A percentile compares a stretch with the other conserved stretches of the same genome.
Conservation (phyloP, 208 protist genomes). For the Leishmania arabica region DNA sequence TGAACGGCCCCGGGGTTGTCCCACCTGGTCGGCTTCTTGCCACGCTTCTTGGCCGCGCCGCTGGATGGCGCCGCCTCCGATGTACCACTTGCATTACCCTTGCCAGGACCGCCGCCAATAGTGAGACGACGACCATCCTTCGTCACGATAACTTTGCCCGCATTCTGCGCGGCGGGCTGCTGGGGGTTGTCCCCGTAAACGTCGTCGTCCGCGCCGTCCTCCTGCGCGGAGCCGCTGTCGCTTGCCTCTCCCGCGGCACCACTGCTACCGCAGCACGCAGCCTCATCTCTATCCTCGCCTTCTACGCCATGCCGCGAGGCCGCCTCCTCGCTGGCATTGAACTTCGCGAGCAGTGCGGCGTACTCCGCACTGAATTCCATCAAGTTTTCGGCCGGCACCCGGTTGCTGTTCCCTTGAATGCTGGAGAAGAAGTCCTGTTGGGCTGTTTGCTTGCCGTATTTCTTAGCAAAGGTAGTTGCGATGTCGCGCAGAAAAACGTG, state of each 20-base stretch:
- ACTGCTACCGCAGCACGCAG: conserved; percentile 6
- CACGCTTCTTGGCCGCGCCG: conserved; percentile 35
- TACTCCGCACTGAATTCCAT: conserved; percentile 67
- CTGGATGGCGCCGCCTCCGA: conserved; percentile 9
- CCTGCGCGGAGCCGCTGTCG: conserved; percentile 15
- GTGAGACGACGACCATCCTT: conserved; percentile 65
- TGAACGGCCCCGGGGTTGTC: conserved; percentile 30
- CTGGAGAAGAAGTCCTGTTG: conserved; percentile 16
- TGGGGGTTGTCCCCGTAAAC: background rate
- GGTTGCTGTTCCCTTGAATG: conserved; percentile 4
- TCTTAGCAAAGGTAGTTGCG: conserved; percentile 68
- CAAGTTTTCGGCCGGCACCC: conserved; percentile 11
- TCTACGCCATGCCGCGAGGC: conserved; percentile 29
- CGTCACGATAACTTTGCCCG: conserved; percentile 51
- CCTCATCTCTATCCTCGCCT: conserved; percentile 20
- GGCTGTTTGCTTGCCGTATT: conserved; percentile 44
- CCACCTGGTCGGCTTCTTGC: conserved; percentile 73
- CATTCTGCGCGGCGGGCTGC: conserved; percentile 2
- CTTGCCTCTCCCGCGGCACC: background rate
- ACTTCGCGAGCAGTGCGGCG: conserved; percentile 38
- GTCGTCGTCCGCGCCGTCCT: conserved; percentile 12
- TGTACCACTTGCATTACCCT: background rate
- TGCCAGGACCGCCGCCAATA: conserved; percentile 35
- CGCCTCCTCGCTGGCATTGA: conserved; percentile 52
- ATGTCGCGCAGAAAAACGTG: conserved; percentile 86